Conservation (phyloP, 345 rosid genomes). For the sweet orange (Citrus sinensis) region DNA sequence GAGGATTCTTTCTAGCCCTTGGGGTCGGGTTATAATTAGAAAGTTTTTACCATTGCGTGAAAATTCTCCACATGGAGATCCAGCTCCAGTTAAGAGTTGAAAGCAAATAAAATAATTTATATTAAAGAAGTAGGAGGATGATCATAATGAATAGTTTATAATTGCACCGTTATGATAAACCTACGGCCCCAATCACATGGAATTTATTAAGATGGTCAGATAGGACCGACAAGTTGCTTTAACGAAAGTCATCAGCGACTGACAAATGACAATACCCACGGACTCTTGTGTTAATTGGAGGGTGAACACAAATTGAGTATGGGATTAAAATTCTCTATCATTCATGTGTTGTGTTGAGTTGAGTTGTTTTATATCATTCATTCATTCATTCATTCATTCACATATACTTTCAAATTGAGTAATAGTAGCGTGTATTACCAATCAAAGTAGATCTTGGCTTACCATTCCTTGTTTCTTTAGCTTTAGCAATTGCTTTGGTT, state of each 20-base stretch:
- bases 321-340: conserved; percentile 12
- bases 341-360: not conserved
- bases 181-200: conserved; percentile 44
- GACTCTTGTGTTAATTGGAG: conserved; percentile 4
- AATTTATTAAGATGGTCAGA: conserved; percentile 22
- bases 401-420: not conserved
- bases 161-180: conserved; percentile 12
- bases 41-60: not conserved
- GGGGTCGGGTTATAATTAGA: not conserved
- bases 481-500: not conserved
- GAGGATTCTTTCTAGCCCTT: not conserved
- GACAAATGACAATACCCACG: conserved; percentile 3
- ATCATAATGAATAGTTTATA: not conserved
- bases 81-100: not conserved
- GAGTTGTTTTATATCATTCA: not conserved
- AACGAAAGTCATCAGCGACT: conserved; percentile 14
- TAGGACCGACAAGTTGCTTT: conserved; percentile 30
- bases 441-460: conserved; percentile 6
- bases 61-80: not conserved
- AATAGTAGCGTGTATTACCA: conserved; percentile 7
- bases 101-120: not conserved
- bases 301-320: not conserved
- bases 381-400: no score
- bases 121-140: not conserved
- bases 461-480: not conserved